Evolutionary conservation across 352 stramenopile genomes (phyloP).

Genomic region (Pythium rishiriense): DNA sequence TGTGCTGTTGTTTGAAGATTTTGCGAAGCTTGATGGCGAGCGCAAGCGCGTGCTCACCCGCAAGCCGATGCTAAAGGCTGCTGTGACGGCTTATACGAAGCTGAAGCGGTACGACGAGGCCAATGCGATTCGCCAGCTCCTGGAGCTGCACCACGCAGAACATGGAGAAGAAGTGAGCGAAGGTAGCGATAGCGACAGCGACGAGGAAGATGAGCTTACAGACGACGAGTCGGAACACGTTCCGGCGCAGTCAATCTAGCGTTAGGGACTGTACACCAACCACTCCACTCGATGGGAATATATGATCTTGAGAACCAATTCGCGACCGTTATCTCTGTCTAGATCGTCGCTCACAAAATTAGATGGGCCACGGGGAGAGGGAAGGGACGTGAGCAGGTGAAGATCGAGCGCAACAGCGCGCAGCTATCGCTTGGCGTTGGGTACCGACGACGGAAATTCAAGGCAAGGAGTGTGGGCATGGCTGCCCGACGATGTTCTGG

Average conservation of each 20-base stretch:
- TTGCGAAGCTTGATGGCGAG: constrained; percentile 57
- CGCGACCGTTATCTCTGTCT: background rate
- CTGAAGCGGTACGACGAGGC: constrained; percentile 63
- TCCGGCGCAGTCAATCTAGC: constrained; percentile 8
- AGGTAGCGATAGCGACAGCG: constrained; percentile 23
- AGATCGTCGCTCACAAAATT: background rate
- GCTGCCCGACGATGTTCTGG: background rate
- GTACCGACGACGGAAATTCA: background rate
- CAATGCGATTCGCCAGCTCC: constrained; percentile 53
- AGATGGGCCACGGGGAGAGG: background rate
- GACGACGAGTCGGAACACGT: constrained; percentile 23
- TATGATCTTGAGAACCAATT: background rate
- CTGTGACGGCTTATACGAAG: constrained; percentile 48
- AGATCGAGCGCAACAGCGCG: background rate
- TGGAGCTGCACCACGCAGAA: constrained; percentile 38
- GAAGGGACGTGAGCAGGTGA: background rate
- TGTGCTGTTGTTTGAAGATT: constrained; percentile 75
- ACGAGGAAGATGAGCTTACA: constrained; percentile 25
- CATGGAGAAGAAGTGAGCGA: constrained; percentile 13
- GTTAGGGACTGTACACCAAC: constrained; percentile 11
- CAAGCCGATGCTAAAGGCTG: constrained; percentile 63
- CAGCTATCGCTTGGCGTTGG: background rate
- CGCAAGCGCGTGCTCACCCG: constrained; percentile 56
- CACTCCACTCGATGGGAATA: constrained; percentile 5
- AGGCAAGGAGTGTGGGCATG: background rate